Evolutionary conservation across 2,329 filamentous ascomycete species (phyloP).

Genomic region (Botryotinia globosa): DNA sequence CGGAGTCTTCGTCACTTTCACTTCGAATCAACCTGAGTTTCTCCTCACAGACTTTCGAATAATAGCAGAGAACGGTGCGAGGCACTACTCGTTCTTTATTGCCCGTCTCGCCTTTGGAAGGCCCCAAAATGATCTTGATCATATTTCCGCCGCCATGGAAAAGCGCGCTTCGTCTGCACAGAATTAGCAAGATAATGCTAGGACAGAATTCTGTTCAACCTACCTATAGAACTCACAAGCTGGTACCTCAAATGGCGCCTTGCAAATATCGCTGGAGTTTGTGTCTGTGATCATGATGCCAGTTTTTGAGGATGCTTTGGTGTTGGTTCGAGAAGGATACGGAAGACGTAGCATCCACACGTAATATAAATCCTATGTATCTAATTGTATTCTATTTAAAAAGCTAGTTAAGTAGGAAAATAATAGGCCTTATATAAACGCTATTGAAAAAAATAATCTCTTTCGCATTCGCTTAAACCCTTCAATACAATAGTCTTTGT

Average conservation of each 20-base stretch:
- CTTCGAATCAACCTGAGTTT: not conserved
- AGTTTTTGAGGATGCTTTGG: not conserved
- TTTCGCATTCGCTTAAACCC: too few relatives aligned
- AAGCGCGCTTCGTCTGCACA: not conserved
- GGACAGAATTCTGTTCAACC: not conserved
- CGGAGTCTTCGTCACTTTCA: too few relatives aligned
- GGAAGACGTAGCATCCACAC: too few relatives aligned
- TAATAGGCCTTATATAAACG: too few relatives aligned
- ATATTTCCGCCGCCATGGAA: not conserved
- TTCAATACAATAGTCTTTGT: too few relatives aligned
- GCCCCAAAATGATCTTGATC: not conserved
- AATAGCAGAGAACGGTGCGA: not conserved
- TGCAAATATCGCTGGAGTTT: not conserved
- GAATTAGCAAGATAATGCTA: not conserved
- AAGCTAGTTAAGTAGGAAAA: too few relatives aligned
- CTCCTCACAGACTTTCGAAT: not conserved
- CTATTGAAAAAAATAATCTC: too few relatives aligned
- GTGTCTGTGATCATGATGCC: not conserved
- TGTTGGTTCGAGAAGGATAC: too few relatives aligned
- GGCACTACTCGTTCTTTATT: not conserved
- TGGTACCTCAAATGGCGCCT: not conserved
- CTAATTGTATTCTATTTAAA: too few relatives aligned
- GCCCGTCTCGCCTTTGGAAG: not conserved
- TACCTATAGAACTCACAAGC: not conserved
- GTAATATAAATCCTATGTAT: too few relatives aligned